Conservation (phyloP, 2,329 filamentous ascomycete species). For the Pseudogymnoascus sp. region DNA sequence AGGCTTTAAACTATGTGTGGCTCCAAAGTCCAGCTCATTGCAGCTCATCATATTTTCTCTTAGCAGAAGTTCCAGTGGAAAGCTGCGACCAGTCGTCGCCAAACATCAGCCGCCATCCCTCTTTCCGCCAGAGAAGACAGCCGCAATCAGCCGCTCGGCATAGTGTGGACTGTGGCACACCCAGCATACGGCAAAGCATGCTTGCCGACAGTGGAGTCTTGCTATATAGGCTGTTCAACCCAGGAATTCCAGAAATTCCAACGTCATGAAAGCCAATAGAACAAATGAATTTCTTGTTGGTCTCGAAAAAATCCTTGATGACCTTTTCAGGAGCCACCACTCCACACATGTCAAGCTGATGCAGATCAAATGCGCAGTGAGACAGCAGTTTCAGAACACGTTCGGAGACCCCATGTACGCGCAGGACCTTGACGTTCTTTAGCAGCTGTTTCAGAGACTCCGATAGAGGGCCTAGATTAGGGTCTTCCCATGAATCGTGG, state of each 20-base stretch:
- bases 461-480: too few species aligned
- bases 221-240: neutral
- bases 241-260: too few species aligned
- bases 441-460: too few species aligned
- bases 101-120: neutral
- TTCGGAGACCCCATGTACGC: neutral
- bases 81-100: neutral
- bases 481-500: too few species aligned
- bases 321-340: constrained; percentile 7
- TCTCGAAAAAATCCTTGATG: constrained; percentile 11
- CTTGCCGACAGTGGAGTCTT: neutral
- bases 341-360: constrained; percentile 11
- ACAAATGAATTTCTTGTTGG: constrained; percentile 9
- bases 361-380: constrained; percentile 3
- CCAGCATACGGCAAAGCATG: constrained; percentile 10
- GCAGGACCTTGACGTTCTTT: too few species aligned
- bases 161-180: constrained; percentile 18
- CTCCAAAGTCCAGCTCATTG: neutral
- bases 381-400: constrained; percentile 10
- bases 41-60: neutral
- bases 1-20: too few species aligned
- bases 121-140: constrained; percentile 10
- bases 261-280: constrained; percentile 13
- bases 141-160: constrained; percentile 12
- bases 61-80: neutral